These are phyloP conservation scores for Colletotrichum sidae DNA, from an alignment of 2,329 filamentous ascomycete genomes.

Conservation along the genomic window DNA sequence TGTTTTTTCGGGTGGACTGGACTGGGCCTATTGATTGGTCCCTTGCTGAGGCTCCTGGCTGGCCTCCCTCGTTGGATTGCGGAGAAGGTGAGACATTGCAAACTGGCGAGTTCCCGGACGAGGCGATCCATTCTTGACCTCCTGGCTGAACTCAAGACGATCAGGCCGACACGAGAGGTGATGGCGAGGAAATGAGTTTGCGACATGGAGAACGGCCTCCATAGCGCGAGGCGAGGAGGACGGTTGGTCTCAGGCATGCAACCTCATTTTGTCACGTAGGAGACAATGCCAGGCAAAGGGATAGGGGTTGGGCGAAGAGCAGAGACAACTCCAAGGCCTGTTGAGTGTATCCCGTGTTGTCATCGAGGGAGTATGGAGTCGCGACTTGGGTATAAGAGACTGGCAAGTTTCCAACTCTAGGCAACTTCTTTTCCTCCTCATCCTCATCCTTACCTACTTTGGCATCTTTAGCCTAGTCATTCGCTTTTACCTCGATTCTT, in stretches of 20 bases:
- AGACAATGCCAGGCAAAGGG: conserved; percentile 22
- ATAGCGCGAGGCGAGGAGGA: not conserved
- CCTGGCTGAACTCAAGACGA: conserved; percentile 9
- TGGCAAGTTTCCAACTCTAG: not conserved
- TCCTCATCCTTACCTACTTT: conserved; percentile 33
- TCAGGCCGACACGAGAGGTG: conserved; percentile 6
- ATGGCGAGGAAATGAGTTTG: not conserved
- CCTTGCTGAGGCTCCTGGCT: conserved; percentile 20
- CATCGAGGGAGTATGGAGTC: too few relatives aligned
- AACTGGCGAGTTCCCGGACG: conserved; percentile 17
- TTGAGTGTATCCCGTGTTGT: too few relatives aligned
- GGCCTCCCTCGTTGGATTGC: conserved; percentile 33
- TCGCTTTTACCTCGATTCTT: conserved; percentile 31
- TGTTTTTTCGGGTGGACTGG: not conserved
- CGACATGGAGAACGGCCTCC: not conserved
- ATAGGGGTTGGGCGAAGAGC: conserved; percentile 1
- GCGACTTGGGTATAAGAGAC: conserved; percentile 26
- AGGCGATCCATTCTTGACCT: conserved; percentile 36
- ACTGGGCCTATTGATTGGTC: conserved; percentile 20
- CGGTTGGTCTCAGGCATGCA: conserved; percentile 11
- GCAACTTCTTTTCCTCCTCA: conserved; percentile 26
- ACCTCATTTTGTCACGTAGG: conserved; percentile 30
- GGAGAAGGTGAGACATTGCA: conserved; percentile 33
- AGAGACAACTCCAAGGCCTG: not conserved
- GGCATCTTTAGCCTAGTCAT: conserved; percentile 31